Evolutionary conservation across 23 red algal genomes (phyloP).

Genomic region (Gracilaria caudata): DNA sequence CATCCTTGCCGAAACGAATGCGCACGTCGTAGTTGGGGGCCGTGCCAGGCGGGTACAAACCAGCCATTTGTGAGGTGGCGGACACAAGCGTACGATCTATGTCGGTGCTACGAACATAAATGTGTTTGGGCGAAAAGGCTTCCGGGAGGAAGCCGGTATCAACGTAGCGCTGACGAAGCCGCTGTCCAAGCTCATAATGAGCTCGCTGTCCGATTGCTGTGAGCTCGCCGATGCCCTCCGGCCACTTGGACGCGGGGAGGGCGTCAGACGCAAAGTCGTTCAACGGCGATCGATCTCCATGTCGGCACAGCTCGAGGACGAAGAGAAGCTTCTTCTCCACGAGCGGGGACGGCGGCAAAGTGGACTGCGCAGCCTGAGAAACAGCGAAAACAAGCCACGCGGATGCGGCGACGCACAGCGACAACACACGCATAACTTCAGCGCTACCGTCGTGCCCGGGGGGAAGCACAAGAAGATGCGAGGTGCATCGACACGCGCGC

Average conservation of each 20-base stretch:
- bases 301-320: conserved; percentile 89
- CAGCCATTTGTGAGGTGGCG: conserved; percentile 77
- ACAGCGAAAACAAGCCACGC: background rate
- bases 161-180: conserved; percentile 72
- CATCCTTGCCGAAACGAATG: conserved; percentile 23
- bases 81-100: conserved; percentile 93
- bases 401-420: background rate
- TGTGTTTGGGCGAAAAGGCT: conserved; percentile 46
- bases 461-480: too few relatives aligned
- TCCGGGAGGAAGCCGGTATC: conserved; percentile 74
- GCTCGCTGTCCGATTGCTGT: conserved; percentile 75
- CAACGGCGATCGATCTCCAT: conserved; percentile 88
- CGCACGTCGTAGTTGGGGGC: conserved; percentile 38
- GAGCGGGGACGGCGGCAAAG: background rate
- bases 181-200: conserved; percentile 81
- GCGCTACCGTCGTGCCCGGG: background rate
- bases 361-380: background rate
- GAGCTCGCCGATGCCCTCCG: conserved; percentile 84
- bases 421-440: background rate
- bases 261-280: conserved; percentile 79
- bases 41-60: conserved; percentile 71
- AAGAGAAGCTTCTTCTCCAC: conserved; percentile 46
- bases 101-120: conserved; percentile 84
- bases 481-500: too few relatives aligned
- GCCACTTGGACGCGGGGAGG: conserved; percentile 79